Evolutionary conservation across 176 grass and related monocot species (phyloP).

Genomic region (sorghum (Sorghum bicolor)): DNA sequence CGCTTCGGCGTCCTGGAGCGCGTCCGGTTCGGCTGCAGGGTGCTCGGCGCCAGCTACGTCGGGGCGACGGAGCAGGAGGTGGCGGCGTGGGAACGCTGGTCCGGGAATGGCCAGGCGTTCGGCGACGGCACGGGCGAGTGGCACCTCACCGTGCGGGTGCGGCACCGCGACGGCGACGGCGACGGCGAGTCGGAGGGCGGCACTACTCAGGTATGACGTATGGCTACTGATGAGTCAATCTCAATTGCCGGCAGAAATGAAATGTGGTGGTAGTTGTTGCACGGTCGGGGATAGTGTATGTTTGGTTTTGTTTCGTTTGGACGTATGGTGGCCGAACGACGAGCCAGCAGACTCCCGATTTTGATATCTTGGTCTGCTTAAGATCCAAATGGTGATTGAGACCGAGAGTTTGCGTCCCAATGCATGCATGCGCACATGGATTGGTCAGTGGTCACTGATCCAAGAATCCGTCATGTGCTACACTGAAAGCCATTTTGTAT

Average conservation of each 20-base stretch:
- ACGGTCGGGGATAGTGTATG: background rate
- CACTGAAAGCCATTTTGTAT: background rate
- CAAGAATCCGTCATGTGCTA: background rate
- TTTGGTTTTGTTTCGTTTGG: background rate
- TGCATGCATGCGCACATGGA: background rate
- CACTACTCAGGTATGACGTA: conserved; percentile 8
- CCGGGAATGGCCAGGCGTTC: conserved; percentile 60
- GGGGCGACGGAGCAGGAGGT: conserved; percentile 32
- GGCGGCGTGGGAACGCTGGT: conserved; percentile 51
- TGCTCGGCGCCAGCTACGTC: conserved; percentile 37
- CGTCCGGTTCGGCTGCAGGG: conserved; percentile 38
- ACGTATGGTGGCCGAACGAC: background rate
- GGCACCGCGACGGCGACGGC: background rate
- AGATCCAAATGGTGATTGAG: background rate
- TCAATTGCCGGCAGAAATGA: background rate
- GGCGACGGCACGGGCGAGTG: conserved; percentile 32
- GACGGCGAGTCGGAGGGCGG: background rate
- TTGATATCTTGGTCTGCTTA: background rate
- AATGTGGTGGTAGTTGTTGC: background rate
- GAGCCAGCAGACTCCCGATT: background rate
- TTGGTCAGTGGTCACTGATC: background rate
- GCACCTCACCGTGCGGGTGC: conserved; percentile 12
- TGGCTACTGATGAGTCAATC: background rate
- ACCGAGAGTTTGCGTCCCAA: too few relatives aligned
- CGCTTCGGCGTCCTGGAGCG: conserved; percentile 43